These are phyloP conservation scores for Sugiyamaella castrensis DNA, from an alignment of 1,139 yeast genomes.

Conservation along the genomic window DNA sequence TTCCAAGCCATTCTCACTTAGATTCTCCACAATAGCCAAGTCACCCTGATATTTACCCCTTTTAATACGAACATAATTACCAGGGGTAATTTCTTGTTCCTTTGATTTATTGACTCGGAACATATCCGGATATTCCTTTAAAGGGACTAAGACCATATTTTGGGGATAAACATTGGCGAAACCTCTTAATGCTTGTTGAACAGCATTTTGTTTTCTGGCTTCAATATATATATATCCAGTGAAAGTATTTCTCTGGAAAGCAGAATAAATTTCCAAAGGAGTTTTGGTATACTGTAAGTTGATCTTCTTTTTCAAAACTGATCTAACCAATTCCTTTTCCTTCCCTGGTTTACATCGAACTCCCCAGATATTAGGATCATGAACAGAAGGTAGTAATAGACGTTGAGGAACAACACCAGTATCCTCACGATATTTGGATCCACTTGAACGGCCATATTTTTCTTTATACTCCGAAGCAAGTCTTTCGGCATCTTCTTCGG, in stretches of 20 bases:
- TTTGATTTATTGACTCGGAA: slow-evolving; percentile 85
- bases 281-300: slow-evolving; percentile 60
- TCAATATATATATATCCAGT: slow-evolving; percentile 90
- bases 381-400: slow-evolving; percentile 87
- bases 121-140: slow-evolving; percentile 90
- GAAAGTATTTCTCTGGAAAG: slow-evolving; percentile 91
- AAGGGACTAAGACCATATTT: slow-evolving; percentile 83
- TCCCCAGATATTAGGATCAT: slow-evolving; percentile 96
- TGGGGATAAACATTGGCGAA: slow-evolving; percentile 75
- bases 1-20: slow-evolving; percentile 92
- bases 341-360: slow-evolving; percentile 89
- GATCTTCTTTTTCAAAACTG: slow-evolving; percentile 71
- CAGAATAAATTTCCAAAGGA: slow-evolving; percentile 78
- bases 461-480: slow-evolving; percentile 91
- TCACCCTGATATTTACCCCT: slow-evolving; percentile 93
- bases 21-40: slow-evolving; percentile 86
- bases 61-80: slow-evolving; percentile 84
- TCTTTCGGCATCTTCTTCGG: slow-evolving; percentile 93
- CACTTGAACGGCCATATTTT: slow-evolving; percentile 83
- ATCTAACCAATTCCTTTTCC: slow-evolving; percentile 87
- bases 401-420: slow-evolving; percentile 90
- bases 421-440: slow-evolving; percentile 83
- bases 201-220: slow-evolving; percentile 91
- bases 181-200: slow-evolving; percentile 82
- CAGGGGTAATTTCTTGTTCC: slow-evolving; percentile 86